phyloP scores from a whole-genome alignment of 768 basidiomycete species.

The Suillus alpinus region DNA sequence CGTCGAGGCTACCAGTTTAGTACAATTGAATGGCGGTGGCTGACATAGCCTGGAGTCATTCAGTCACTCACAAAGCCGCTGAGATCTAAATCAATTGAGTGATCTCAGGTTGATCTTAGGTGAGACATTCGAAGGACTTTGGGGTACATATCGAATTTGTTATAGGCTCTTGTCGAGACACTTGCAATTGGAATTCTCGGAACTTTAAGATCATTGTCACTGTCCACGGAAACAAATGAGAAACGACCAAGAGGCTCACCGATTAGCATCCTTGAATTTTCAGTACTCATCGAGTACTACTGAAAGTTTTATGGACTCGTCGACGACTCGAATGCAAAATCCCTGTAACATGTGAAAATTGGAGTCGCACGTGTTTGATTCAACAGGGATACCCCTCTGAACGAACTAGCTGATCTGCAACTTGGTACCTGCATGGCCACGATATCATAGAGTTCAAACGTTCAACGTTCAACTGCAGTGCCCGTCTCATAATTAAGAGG shows the following conservation, averaged over 20 bases:
- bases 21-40: background rate
- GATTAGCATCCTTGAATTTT: background rate
- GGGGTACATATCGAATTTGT: background rate
- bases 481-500: background rate
- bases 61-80: background rate
- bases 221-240: background rate
- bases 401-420: background rate
- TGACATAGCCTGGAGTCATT: background rate
- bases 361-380: background rate
- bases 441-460: background rate
- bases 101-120: background rate
- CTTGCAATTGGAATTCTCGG: background rate
- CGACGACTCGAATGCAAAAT: too few relatives aligned
- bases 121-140: background rate
- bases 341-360: background rate
- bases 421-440: background rate
- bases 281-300: background rate
- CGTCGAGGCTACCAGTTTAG: background rate
- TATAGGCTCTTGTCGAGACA: background rate
- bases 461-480: background rate
- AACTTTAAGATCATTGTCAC: background rate
- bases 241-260: background rate
- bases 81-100: slow-evolving; percentile 1
- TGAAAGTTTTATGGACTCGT: background rate
- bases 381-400: background rate